A percentile compares a stretch with the other conserved stretches of the same genome.
These are phyloP conservation scores for Penicillium fuscoglaucum DNA, from an alignment of 2,329 filamentous ascomycete species.

Conservation along the genomic window DNA sequence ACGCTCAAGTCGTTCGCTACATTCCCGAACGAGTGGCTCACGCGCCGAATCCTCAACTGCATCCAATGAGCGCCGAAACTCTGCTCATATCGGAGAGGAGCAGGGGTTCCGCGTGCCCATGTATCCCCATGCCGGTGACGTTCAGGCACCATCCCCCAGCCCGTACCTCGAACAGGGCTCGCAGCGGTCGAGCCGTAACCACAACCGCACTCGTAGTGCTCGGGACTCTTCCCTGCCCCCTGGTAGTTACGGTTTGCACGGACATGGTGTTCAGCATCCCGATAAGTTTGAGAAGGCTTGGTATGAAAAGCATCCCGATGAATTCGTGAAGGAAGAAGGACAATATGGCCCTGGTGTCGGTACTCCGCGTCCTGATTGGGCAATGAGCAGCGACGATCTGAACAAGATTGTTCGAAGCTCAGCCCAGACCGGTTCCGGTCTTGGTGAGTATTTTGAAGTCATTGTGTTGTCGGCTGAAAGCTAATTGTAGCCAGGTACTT, in stretches of 20 bases:
- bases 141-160: conserved; percentile 87
- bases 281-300: conserved; percentile 89
- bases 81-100: conserved; percentile 66
- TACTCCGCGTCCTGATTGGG: conserved; percentile 69
- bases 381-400: conserved; percentile 83
- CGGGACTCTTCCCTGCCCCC: conserved; percentile 72
- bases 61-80: conserved; percentile 55
- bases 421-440: conserved; percentile 50
- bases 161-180: conserved; percentile 53
- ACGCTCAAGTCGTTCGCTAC: conserved; percentile 54
- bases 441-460: conserved; percentile 48
- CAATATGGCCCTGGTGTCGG: conserved; percentile 61
- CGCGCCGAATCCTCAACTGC: conserved; percentile 49
- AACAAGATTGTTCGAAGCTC: conserved; percentile 85
- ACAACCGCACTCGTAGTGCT: conserved; percentile 71
- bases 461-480: neutral
- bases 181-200: conserved; percentile 54
- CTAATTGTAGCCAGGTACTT: conserved; percentile 57
- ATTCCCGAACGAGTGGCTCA: conserved; percentile 63
- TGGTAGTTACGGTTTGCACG: conserved; percentile 89
- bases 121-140: conserved; percentile 88
- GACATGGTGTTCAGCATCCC: conserved; percentile 72
- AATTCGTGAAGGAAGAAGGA: conserved; percentile 70
- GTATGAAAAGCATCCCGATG: conserved; percentile 88
- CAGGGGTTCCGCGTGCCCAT: conserved; percentile 94